Evolutionary conservation across 1,284 basidiomycete genomes (phyloP), one percentile per base, ranked within the genome.

Genomic region (Gomphus sp.): DNA sequence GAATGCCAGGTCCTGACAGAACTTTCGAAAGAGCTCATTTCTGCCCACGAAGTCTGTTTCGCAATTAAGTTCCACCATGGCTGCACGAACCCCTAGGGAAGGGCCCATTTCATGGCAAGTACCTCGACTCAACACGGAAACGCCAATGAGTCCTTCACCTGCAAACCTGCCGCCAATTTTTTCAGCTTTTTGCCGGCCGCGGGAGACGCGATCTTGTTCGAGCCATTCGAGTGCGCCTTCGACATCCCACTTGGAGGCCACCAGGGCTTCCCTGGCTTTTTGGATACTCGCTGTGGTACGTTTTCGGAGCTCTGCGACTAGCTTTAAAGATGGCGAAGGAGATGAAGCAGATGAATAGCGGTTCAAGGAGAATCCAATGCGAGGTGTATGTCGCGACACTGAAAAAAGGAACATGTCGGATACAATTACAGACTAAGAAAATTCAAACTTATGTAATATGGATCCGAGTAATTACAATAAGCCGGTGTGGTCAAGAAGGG

Each of bases 1-100:
- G 66, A 93, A 87, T 3, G 93, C 89, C 64, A 98, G 86, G 64
- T 93, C 87, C 43, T 80, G 77, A 12, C 90, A 87, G 34, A 96
- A 80, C 60, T 80, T 79, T 7, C 81, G 77, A 68, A 98, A 98
- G 9, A 95, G 78, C 60, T 89, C 83, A 68, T 93, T 96, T 64
- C 91, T 77, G 16, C 87, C 92, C 12, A 98, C 95, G 71, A 98
- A 98, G 73, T 98, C 95, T 47, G 95, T 98, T 76, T 98, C 95
- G 77, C 95, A 98, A 67, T 93, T 94, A 62, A 98, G 78, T 72
- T 98, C 95, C 60, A 98, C 78, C 78, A 98, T 90, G 12, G 87
- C 85, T 6, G 89, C 93, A 31, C 90, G 81, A 47, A 91, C 77
- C 31, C 81, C 76, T 73, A 45, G 69, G 70, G 25, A 72, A 67